A percentile compares a stretch with the other conserved stretches of the same genome.
These are phyloP conservation scores for Torulaspora delbrueckii DNA, from an alignment of 805 yeast genomes.

Conservation along the genomic window DNA sequence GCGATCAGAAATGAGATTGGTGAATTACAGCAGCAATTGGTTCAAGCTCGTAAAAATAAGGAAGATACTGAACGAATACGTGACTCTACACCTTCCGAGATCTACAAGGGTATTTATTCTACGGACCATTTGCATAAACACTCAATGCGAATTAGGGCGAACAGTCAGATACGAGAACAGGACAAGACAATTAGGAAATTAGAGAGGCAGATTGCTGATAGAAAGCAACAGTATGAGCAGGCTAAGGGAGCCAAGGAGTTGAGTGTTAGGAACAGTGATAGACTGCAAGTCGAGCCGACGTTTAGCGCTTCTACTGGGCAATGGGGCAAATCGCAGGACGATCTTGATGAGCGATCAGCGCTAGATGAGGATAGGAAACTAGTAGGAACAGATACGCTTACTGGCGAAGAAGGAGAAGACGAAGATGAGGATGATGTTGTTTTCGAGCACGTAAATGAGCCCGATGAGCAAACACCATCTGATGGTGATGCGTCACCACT, in stretches of 20 bases:
- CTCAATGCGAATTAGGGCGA: constrained; percentile 33
- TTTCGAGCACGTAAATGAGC: constrained; percentile 1
- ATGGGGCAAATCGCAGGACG: not conserved
- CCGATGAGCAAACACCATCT: constrained; percentile 1
- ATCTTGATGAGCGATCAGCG: not conserved
- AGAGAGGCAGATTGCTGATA: constrained; percentile 24
- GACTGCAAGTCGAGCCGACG: not conserved
- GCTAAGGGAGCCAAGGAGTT: constrained; percentile 8
- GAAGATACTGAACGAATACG: constrained; percentile 26
- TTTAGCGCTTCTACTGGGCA: constrained; percentile 3
- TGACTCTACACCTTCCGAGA: constrained; percentile 29
- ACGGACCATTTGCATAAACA: constrained; percentile 36
- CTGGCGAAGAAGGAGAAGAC: not conserved
- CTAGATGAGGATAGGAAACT: not conserved
- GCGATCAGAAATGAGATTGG: constrained; percentile 22
- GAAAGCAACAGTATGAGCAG: constrained; percentile 26
- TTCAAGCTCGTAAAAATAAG: constrained; percentile 20
- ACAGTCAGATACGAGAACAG: constrained; percentile 32
- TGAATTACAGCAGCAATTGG: constrained; percentile 23
- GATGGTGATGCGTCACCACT: not conserved
- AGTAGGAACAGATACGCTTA: not conserved
- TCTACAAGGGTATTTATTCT: constrained; percentile 34
- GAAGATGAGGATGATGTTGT: constrained; percentile 1
- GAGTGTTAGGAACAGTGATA: not conserved
- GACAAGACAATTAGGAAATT: constrained; percentile 29